Evolutionary conservation across 2,329 filamentous ascomycete genomes (phyloP), one percentile per base, ranked within the genome.

Genomic region (Arachnomyces sp.): DNA sequence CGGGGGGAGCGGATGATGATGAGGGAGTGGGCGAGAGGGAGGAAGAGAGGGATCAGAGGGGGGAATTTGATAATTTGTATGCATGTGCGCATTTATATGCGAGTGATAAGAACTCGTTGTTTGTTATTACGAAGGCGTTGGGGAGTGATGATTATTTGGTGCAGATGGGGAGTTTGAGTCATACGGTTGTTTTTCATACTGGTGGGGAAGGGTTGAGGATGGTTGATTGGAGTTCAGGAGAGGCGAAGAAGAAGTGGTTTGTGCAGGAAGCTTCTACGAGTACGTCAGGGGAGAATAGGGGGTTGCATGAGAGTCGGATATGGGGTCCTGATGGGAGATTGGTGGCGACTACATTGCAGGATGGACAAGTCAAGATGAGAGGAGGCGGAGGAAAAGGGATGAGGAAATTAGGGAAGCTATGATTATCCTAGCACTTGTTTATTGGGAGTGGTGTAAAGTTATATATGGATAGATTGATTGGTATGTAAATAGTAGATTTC

Each of bases 81-180:
- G 68, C 73, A 1, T 74, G 71, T 47, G 73, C 72, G 2, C 75
- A 79, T 53, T 59, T 77, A 32, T 78, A 76, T 49, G 69, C 73
- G 0, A 72, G 69, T 28, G 75, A 77, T 48, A 66, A 70, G 16
- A 77, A 77, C 42, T 71, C 70, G 13, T 56, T 77, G 9, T 69
- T 71, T 53, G 55, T 75, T 33, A 65, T 76, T 2, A 62, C 70
- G 2, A 71, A 71, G 15, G 67, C 72, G 12, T 52, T 72, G n/a
- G 65, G 65, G 0, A 55, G 67, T 16, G 60, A 57, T 16, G 55
- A 63, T 29, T 46, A 54, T 5, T 66, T 59, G 43, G 57, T 52
- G 0, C 60, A 61, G 15, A 69, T 73, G 61, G 66, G 65, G 4
- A 71, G 66, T 44, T 47, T 75, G 36, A 67, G 61, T 5, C 64